Base-by-base conservation (phyloP, 2,329 filamentous ascomycete species). In the Pseudocercospora musae region DNA sequence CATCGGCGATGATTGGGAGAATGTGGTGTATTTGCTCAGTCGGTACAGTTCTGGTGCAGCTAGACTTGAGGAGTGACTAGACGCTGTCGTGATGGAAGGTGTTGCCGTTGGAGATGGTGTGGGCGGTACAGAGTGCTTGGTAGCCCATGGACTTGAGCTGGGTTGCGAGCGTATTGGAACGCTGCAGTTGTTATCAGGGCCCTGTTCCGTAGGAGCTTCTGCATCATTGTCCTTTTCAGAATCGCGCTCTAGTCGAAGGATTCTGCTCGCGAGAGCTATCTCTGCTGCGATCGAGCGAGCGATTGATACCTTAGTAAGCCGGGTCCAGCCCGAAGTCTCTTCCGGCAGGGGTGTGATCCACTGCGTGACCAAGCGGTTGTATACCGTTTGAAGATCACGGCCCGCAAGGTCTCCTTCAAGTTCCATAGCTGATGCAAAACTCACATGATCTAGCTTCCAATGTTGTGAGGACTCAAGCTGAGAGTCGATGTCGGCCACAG, bases 21-120 rank as follows among this genome's bases (percentile, higher is more conserved):
- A 75, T 0, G 67, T 68, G 1, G 78, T 74, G 67, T 78, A 75
- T 52, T 70, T 74, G 44, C 71, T 71, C 2, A 81, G 69, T 3
- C 77, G 75, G 15, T 66, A 59, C 27, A 73, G 57, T 40, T 73
- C 69, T 8, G 70, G 63, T n/a, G 72, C 68, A 7, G 68, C 64
- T 8, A 69, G 60, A 25, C 63, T 66, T n/a, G 72, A 68, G n/a
- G 67, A 33, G 27, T 68, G 63, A 42, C 68, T 70, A 4, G 68
- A 67, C 6, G 58, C 64, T 15, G 71, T 74, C 20, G 63, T 69
- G 23, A 71, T 57, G 0, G 73, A 74, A 13, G 71, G 72, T 5
- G 73, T 72, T 15, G 69, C 70, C 7, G 71, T 67, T 6, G 71
- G 69, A 15, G 71, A 74, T 3, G 73, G 71, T 1, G 70, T 74